Percentiles rank a stretch among this genome's conserved stretches.
These are phyloP conservation scores for Calycina marina DNA, from an alignment of 2,329 filamentous ascomycete genomes.

Conservation along the genomic window DNA sequence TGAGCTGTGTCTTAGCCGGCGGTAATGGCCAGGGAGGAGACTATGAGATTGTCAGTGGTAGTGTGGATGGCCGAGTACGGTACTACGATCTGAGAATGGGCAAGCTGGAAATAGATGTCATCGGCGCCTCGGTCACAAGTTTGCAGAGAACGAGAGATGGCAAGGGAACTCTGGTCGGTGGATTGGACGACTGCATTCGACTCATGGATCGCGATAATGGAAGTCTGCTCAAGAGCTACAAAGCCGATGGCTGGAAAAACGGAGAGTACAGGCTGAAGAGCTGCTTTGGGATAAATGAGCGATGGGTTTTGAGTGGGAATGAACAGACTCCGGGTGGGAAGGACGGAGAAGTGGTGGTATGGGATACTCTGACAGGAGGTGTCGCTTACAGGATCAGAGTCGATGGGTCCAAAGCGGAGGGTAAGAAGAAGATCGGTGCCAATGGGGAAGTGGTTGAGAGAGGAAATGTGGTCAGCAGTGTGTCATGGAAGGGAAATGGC, in stretches of 20 bases:
- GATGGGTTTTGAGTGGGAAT: constrained; percentile 66
- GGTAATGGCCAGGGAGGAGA: constrained; percentile 20
- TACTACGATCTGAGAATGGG: constrained; percentile 76
- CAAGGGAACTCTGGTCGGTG: constrained; percentile 58
- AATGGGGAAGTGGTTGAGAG: constrained; percentile 46
- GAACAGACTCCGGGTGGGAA: constrained; percentile 31
- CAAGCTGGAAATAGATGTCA: constrained; percentile 51
- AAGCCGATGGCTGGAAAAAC: constrained; percentile 31
- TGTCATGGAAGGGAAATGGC: constrained; percentile 47
- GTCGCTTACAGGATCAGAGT: constrained; percentile 45
- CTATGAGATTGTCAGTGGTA: constrained; percentile 53
- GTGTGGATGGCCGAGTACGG: constrained; percentile 72
- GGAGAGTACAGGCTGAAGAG: constrained; percentile 17
- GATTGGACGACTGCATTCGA: constrained; percentile 61
- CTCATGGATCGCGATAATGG: constrained; percentile 71
- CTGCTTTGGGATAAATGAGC: constrained; percentile 59
- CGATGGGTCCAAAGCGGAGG: constrained; percentile 16
- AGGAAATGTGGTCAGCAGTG: constrained; percentile 44
- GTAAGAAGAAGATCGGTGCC: constrained; percentile 38
- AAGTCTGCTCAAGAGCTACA: constrained; percentile 58
- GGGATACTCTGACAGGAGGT: constrained; percentile 70
- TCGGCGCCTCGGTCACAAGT: constrained; percentile 62
- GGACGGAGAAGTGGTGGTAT: constrained; percentile 41
- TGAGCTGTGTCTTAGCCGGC: constrained; percentile 26
- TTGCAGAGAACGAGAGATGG: constrained; percentile 57